These are phyloP conservation scores for Capsicum baccatum DNA, from an alignment of 257 asterid species.

Conservation along the genomic window DNA sequence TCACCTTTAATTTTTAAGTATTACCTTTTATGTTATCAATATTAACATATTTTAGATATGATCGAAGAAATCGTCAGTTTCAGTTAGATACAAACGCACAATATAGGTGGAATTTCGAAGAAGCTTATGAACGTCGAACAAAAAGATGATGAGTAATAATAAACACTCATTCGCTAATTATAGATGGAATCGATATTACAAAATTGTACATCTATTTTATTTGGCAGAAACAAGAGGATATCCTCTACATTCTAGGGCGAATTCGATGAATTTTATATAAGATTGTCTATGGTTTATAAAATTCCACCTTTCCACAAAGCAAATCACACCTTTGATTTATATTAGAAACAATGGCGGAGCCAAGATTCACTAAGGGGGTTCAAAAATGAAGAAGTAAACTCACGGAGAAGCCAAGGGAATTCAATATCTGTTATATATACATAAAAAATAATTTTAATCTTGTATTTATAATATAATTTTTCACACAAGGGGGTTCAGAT, in stretches of 20 bases:
- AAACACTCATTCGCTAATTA: too few relatives aligned
- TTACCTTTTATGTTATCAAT: too few relatives aligned
- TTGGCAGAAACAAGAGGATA: too few relatives aligned
- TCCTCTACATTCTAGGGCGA: too few relatives aligned
- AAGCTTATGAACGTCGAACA: background rate
- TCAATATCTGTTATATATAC: background rate
- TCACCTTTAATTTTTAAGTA: too few relatives aligned
- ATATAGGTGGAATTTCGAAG: background rate
- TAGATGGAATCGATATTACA: too few relatives aligned
- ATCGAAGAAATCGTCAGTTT: too few relatives aligned
- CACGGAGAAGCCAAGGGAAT: background rate
- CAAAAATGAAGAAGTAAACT: background rate
- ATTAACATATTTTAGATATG: background rate
- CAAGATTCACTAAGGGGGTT: background rate
- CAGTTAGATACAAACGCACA: too few relatives aligned
- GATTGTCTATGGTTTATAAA: background rate
- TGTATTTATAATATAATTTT: background rate
- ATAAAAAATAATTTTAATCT: background rate
- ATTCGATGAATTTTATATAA: too few relatives aligned
- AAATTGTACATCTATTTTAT: too few relatives aligned
- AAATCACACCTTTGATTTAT: background rate
- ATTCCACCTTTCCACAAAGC: background rate
- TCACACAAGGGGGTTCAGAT: background rate
- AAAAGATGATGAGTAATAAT: background rate
- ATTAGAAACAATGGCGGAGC: background rate